Base-by-base conservation (phyloP, 805 yeast genomes). In the Candida glaebosa region DNA sequence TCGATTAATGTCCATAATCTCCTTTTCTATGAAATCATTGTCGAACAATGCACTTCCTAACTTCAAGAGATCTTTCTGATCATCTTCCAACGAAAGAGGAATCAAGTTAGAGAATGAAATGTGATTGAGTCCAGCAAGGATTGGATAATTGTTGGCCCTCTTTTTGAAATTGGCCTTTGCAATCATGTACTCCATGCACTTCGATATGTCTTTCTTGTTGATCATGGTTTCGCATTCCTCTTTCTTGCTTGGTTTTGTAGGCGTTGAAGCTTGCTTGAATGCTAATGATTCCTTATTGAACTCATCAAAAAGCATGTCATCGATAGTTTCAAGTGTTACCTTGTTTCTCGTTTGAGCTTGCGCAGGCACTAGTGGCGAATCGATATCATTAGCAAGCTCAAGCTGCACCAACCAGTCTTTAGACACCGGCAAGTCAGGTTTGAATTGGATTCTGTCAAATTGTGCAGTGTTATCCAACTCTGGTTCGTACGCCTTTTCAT, bases 401-500 rank as follows among this genome's bases (percentile, higher is more conserved):
- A 84, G 56, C 52, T 84, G 91, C 10, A 73, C 66, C 18, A 76
- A 67, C 91, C 95, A 86, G 47, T 81, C 75, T 24, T 69, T 68
- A 5, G 83, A 71, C 1, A 70, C 67, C 1, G 79, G 75, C 32
- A 79, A 63, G 20, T 67, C 56, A 1, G 81, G 73, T 19, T 65
- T 64, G 3, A 57, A 66, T 46, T 71, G 75, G 35, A 68, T 60
- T 5, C 37, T 49, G 31, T 60, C 58, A 54, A 71, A 52, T 30
- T 54, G 51, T 42, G 64, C 49, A 67, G 59, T 46, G 64, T 69
- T 58, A 1, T 50, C 28, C 54, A 74, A 57, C 72, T 79, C 78
- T 0, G 91, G 91, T 57, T 85, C 93, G 54, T 77, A 85, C 2
- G 79, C 84, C 51, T 79, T 82, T 48, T 82, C 86, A 37, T 74